Conservation (phyloP, 1,284 basidiomycete genomes). For the Fomitopsis schrenkii region DNA sequence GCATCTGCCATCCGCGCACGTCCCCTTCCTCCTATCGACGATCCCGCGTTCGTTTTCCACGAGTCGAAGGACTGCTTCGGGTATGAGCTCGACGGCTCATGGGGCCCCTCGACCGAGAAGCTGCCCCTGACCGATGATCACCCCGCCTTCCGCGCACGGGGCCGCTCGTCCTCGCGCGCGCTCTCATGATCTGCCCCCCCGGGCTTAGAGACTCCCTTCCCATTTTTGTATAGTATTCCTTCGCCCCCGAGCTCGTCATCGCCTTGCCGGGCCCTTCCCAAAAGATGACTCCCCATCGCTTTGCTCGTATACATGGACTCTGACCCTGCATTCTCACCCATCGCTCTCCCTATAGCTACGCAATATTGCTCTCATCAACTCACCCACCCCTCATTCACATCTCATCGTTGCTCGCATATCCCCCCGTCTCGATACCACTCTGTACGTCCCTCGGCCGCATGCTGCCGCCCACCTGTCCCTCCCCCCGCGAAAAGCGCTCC, state of each 20-base stretch:
- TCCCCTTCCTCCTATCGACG: neutral
- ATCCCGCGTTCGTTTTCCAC: neutral
- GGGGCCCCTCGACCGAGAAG: neutral
- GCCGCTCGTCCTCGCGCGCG: conserved; percentile 24
- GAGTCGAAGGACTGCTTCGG: neutral
- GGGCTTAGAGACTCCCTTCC: neutral
- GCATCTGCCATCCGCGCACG: neutral
- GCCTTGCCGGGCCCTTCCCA: neutral
- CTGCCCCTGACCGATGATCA: conserved; percentile 18
- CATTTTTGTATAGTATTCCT: neutral
- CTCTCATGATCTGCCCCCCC: conserved; percentile 15
- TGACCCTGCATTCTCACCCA: neutral
- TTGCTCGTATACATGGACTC: neutral
- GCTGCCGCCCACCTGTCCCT: neutral
- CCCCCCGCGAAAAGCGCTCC: neutral
- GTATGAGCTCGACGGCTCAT: neutral
- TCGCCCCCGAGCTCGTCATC: conserved; percentile 1
- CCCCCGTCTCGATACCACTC: neutral
- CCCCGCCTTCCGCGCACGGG: conserved; percentile 27
- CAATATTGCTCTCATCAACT: neutral
- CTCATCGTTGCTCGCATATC: conserved; percentile 8
- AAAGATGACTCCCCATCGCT: neutral
- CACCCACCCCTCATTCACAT: conserved; percentile 2
- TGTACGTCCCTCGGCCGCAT: neutral
- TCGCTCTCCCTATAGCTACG: neutral